Base-by-base conservation (phyloP, 2,329 filamentous ascomycete genomes). In the Magnaporthiopsis incrustans region DNA sequence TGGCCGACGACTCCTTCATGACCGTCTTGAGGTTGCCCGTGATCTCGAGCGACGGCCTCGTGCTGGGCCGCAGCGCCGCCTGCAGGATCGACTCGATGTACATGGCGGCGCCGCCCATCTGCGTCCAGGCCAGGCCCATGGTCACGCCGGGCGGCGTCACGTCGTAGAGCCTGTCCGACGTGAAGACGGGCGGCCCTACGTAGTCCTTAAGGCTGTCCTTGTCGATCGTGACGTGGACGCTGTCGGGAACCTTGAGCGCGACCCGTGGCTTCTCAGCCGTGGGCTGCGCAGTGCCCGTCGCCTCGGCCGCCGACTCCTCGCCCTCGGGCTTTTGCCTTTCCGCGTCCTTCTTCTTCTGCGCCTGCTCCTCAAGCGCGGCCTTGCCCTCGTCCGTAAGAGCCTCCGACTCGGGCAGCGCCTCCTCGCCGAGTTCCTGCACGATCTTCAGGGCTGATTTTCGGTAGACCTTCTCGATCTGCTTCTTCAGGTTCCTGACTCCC, bases 381-480 rank as follows among this genome's bases (percentile, higher is more conserved):
- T 96, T 96, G 70, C 91, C 92, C 74, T 96, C 91, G 11, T 91
- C 87, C 0, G 93, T 97, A 64, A 96, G 77, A 6, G 91, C 92
- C 67, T 91, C 86, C 27, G 90, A 87, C 73, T 97, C 93, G 3
- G 90, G 84, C 2, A 97, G 77, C 1, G 83, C 90, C 7, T 92
- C 89, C 72, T 97, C 93, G 61, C 94, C 94, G 18, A 98, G 83
- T 67, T 98, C 93, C 74, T 94, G 90, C 15, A 99, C 94, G 69
- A 99, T 99, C 78, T 97, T 98, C 67, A 99, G 82, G 0, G 95
- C 96, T 18, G 94, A 92, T 77, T 99, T 99, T 65, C 95, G 88
- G 78, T 97, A 99, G 3, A 99, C 92, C 80, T 99, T 99, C 76
- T 99, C 95, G 67, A 99, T 99, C 76, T 98, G 94, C 81, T 99